Base-by-base conservation (phyloP, 306 rosid genomes). In the Canavalia ensiformis region DNA sequence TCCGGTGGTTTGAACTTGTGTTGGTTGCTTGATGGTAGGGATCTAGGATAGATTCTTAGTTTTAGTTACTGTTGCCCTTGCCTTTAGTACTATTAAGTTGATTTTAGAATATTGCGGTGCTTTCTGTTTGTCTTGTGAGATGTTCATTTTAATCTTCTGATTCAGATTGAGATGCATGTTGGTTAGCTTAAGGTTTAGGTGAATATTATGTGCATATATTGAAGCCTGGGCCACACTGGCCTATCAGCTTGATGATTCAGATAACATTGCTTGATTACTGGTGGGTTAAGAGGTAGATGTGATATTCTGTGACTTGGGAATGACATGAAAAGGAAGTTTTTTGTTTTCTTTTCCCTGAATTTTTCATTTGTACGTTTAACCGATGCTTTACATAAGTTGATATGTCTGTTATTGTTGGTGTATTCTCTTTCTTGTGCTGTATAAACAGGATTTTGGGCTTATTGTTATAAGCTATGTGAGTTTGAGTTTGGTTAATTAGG, bases 111-210 rank as follows among this genome's bases (percentile, higher is more conserved):
- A 4, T 29, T 29, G 5, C 11, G 51, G 25, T 47, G 35, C 44
- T 47, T 47, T 69, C 59, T 42, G 37, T 45, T 44, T 68, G 1
- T 28, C 8, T 9, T 44, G 3, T 44, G 54, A 28, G 55, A 7
- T 45, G 37, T 45, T 45, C 37, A 68, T 68, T 47, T 30, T 11
- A 31, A 30, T 68, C 28, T 46, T 47, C 12, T 69, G 39, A 31
- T 70, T 49, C 0, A 8, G 11, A 50, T 51, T 71, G 34, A 50
- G 47, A n/a, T 71, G 76, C 63, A 34, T 71, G n/a, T 44, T 71
- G 12, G 13, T 51, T 71, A 2, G 18, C 49, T 71, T 34, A 51
- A 34, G 49, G 76, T 71, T 51, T 71, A 13, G 9, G 47, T 5
- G 34, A 49, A 33, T 34, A 34, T 51, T 13, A 47, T 69, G 8